These are phyloP conservation scores for Clathrospora elynae DNA, from an alignment of 2,329 filamentous ascomycete genomes.

Conservation along the genomic window DNA sequence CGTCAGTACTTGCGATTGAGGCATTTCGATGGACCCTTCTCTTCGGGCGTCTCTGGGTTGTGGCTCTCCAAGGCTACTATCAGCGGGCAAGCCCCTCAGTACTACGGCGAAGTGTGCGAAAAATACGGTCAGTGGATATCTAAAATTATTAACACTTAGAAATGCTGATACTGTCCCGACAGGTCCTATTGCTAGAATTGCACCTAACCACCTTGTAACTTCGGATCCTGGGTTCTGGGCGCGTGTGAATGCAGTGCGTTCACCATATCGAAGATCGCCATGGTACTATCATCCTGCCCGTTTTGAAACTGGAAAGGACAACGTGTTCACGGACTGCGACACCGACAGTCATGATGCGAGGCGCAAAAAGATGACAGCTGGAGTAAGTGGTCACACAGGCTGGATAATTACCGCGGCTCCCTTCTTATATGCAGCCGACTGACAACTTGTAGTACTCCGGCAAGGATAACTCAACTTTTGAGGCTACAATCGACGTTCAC, in stretches of 20 bases:
- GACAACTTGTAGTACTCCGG: slow-evolving; percentile 56
- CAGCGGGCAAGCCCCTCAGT: slow-evolving; percentile 29
- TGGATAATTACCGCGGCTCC: neutral
- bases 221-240: slow-evolving; percentile 55
- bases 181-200: slow-evolving; percentile 54
- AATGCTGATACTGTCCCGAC: neutral
- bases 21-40: slow-evolving; percentile 39
- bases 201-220: slow-evolving; percentile 57
- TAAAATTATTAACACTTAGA: neutral
- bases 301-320: slow-evolving; percentile 61
- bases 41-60: slow-evolving; percentile 38
- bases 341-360: slow-evolving; percentile 53
- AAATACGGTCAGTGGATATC: slow-evolving; percentile 36
- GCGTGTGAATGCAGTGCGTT: slow-evolving; percentile 50
- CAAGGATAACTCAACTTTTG: slow-evolving; percentile 59
- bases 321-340: slow-evolving; percentile 59
- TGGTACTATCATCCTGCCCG: slow-evolving; percentile 52
- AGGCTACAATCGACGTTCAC: slow-evolving; percentile 56
- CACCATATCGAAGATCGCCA: slow-evolving; percentile 49
- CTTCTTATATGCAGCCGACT: neutral
- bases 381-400: slow-evolving; percentile 38
- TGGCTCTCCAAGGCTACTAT: slow-evolving; percentile 42
- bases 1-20: slow-evolving; percentile 38
- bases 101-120: slow-evolving; percentile 38
- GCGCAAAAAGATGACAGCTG: slow-evolving; percentile 57